Base-by-base conservation (phyloP, 140 eudicot genomes). In the Senecio squalidus region DNA sequence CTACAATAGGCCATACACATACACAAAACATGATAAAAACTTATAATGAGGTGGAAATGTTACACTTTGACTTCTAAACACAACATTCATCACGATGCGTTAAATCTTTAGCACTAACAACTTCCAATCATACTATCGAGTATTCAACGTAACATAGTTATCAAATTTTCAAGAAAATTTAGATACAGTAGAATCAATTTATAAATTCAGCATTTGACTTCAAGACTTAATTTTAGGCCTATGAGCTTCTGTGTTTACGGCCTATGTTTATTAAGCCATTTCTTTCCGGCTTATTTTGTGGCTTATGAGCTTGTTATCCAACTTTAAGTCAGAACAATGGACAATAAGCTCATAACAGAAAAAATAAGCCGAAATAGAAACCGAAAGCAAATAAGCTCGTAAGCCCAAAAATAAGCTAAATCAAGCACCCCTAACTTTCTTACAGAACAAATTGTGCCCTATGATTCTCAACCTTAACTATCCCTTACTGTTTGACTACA, bases 1-100 rank as follows among this genome's bases (percentile, higher is more conserved):
- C 69, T 50, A 48, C 31, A 48, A 5, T 24, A 50, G 21, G 71
- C n/a, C n/a, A n/a, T n/a, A n/a, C n/a, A 31, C 38, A 40, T 40
- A 53, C 18, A 53, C 16, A 30, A 55, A 51, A 49, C 50, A 26
- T 6, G 30, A 50, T 16, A 10, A 36, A 26, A 40, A n/a, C n/a
- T 14, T 26, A 34, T 40, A 66, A 64, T n/a, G n/a, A 36, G 41
- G 28, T 33, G 61, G 51, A 51, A 50, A 39, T n/a, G 56, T 36
- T 18, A 9, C 25, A 48, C 3, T 33, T 34, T 28, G 49, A 49
- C 38, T 33, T 63, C 7, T 9, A 64, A 49, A 38, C 52, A 51
- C 29, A 40, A 38, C 0, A 38, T 23, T 66, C 29, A 66, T n/a
- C 46, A 25, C 11, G n/a, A 27, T 54, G 18, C 6, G 9, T 9